Percentiles rank a stretch among this genome's conserved stretches.
phyloP scores from a whole-genome alignment of 2,329 filamentous ascomycete species.

The Cladosporium sp. region DNA sequence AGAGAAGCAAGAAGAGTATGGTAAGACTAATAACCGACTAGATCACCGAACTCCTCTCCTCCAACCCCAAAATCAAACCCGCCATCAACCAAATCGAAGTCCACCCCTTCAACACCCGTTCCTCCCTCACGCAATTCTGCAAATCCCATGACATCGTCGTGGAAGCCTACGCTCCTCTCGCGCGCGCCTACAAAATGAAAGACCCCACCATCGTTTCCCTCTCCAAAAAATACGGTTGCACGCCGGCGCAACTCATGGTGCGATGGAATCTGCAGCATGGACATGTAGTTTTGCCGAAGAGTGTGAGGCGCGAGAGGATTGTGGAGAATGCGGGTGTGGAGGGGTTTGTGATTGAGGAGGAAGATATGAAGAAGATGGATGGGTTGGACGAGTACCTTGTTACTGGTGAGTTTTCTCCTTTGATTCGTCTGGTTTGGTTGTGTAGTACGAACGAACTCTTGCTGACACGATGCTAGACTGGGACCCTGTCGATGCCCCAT shows the following conservation, averaged over 20 bases:
- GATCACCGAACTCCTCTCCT: constrained; percentile 64
- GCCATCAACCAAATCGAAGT: constrained; percentile 78
- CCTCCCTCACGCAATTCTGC: constrained; percentile 62
- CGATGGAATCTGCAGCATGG: constrained; percentile 74
- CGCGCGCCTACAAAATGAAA: constrained; percentile 63
- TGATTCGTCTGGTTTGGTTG: neutral
- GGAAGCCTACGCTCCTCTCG: constrained; percentile 76
- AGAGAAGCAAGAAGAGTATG: neutral
- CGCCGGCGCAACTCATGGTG: constrained; percentile 68
- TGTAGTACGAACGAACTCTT: too few relatives aligned
- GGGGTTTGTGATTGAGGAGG: constrained; percentile 55
- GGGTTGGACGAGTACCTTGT: constrained; percentile 66
- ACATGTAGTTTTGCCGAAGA: constrained; percentile 71
- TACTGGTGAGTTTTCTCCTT: constrained; percentile 53
- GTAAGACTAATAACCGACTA: constrained; percentile 28
- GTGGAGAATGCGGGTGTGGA: constrained; percentile 60
- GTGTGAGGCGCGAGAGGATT: constrained; percentile 57
- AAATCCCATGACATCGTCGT: constrained; percentile 62
- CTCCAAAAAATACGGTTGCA: constrained; percentile 64
- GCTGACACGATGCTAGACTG: constrained; percentile 23
- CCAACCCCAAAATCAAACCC: constrained; percentile 58
- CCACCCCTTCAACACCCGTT: constrained; percentile 75
- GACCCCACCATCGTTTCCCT: constrained; percentile 60
- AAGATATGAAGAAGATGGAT: constrained; percentile 61
- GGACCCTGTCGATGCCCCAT: constrained; percentile 30